Evolutionary conservation across 768 basidiomycete genomes (phyloP).

Genomic region (Podaxis rugospora): DNA sequence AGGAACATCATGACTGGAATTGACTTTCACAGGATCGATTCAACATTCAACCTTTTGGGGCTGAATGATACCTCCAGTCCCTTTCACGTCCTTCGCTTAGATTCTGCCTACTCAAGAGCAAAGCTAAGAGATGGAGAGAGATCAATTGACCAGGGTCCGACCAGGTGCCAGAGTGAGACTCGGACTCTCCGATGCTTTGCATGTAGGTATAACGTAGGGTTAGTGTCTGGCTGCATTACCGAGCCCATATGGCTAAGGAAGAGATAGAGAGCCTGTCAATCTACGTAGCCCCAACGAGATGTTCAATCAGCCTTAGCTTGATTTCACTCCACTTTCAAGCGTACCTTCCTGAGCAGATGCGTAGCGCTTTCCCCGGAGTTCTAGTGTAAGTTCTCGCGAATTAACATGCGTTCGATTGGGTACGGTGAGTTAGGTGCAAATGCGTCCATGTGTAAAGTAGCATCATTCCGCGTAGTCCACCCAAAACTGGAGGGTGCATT

Average conservation of each 20-base stretch:
- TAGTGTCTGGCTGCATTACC: constrained; percentile 35
- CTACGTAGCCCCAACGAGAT: not conserved
- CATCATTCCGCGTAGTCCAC: constrained; percentile 37
- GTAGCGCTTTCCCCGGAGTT: constrained; percentile 11
- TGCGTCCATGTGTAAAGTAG: constrained; percentile 8
- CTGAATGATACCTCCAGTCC: too few species aligned
- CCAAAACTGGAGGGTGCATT: constrained; percentile 24
- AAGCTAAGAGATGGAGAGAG: constrained; percentile 36
- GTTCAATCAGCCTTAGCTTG: not conserved
- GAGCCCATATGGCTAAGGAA: constrained; percentile 38
- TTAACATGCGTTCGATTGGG: not conserved
- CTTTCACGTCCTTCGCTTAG: too few species aligned
- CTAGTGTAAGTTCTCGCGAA: constrained; percentile 2
- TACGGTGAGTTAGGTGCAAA: not conserved
- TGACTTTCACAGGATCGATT: not conserved
- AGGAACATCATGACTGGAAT: too few species aligned
- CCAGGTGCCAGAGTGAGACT: constrained; percentile 44
- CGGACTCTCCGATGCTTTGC: constrained; percentile 47
- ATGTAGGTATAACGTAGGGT: constrained; percentile 42
- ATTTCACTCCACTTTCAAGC: not conserved
- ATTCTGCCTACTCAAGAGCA: constrained; percentile 28
- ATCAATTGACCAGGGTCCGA: constrained; percentile 45
- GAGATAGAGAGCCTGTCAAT: not conserved
- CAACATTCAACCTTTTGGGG: not conserved
- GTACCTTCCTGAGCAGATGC: constrained; percentile 12